Base-by-base conservation (phyloP, 2,329 filamentous ascomycete genomes). In the Neofusicoccum cordaticola region DNA sequence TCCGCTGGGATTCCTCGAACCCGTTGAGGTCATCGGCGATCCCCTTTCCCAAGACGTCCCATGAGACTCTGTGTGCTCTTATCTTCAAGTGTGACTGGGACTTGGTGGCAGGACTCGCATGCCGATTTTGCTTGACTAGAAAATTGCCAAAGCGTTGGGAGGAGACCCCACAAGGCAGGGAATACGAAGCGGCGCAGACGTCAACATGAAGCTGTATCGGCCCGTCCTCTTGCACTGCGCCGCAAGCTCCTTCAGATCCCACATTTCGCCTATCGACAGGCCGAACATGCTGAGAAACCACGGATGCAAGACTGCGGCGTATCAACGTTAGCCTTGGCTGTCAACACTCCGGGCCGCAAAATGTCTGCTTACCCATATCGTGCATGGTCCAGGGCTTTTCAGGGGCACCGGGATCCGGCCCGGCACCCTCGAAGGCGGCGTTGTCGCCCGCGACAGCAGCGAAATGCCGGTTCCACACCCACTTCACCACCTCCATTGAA, bases 221-320 rank as follows among this genome's bases (percentile, higher is more conserved):
- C 71, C 67, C 67, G 74, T 66, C 67, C 71, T 74, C 65, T 70
- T 67, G 64, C 79, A 81, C 22, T 75, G 68, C 66, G 78, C 71
- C 1, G 73, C 72, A 64, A 83, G 66, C 1, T 66, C 72, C 63
- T 82, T 77, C 13, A 82, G 67, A 69, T 80, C 77, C 76, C 79
- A 82, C 41, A 82, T 69, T 65, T 82, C 81, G 1, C 80, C 80
- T 58, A 83, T 80, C 2, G 75, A 75, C 73, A 80, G 76, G 0
- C 80, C 80, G 34, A 79, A 79, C 45, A 80, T 65, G 34, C 72
- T 69, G 15, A 82, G 68, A 76, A 71, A 51, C 6, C 61, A 65
- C 44, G 67, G 68, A 74, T 82, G 80, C 45, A 80, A 63, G 2
- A 60, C 41, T 60, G 61, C n/a, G 15, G n/a, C 35, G 19, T 2